Evolutionary conservation across 2,329 filamentous ascomycete species (phyloP).

Genomic region (Aspergillus sp.): DNA sequence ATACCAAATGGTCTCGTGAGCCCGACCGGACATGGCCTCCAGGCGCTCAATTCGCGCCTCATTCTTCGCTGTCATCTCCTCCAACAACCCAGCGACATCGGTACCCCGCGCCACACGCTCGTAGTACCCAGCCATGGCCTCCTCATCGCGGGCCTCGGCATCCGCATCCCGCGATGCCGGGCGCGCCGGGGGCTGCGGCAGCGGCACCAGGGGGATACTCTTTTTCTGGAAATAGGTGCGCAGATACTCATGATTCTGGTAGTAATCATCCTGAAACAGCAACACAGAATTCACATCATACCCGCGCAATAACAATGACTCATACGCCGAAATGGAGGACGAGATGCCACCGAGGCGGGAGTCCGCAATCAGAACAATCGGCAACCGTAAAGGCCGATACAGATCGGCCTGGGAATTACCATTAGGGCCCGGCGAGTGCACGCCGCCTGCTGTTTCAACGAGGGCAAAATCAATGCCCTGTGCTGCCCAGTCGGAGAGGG

Average conservation of each 20-base stretch:
- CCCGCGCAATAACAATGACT: conserved; percentile 74
- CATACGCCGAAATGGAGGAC: conserved; percentile 75
- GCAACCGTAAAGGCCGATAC: conserved; percentile 72
- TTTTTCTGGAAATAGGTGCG: conserved; percentile 65
- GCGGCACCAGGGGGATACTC: conserved; percentile 57
- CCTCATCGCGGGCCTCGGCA: conserved; percentile 50
- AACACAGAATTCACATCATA: conserved; percentile 73
- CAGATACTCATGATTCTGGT: conserved; percentile 70
- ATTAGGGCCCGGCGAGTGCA: conserved; percentile 75
- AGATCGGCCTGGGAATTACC: conserved; percentile 76
- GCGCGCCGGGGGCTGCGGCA: conserved; percentile 61
- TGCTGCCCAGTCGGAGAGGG: conserved; percentile 40
- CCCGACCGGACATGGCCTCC: conserved; percentile 62
- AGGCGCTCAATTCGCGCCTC: conserved; percentile 58
- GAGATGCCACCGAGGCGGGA: conserved; percentile 76
- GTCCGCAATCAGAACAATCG: conserved; percentile 74
- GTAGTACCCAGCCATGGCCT: conserved; percentile 68
- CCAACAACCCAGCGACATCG: conserved; percentile 50
- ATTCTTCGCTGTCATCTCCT: conserved; percentile 57
- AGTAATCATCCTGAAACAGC: conserved; percentile 66
- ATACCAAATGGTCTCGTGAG: conserved; percentile 73
- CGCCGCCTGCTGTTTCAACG: conserved; percentile 79
- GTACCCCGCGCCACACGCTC: conserved; percentile 44
- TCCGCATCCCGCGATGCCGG: conserved; percentile 28
- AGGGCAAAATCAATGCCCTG: conserved; percentile 60